Percentiles rank a stretch among this genome's conserved stretches.
Conservation (phyloP, 192 early-diverging fungal species). For the Coemansia sp. region DNA sequence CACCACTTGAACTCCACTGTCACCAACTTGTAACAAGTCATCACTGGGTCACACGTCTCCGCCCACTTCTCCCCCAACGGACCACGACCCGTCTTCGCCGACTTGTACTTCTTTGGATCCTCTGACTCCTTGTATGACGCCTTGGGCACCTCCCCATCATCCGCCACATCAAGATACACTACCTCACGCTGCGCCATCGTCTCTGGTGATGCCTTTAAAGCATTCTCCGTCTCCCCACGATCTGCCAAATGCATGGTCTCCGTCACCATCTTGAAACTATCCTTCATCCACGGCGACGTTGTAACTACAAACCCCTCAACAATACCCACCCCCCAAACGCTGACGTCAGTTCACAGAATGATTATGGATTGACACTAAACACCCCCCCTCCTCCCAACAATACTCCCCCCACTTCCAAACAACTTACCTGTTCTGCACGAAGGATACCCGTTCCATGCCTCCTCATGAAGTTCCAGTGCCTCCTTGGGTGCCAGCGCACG, state of each 20-base stretch:
- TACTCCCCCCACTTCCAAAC: too few relatives aligned
- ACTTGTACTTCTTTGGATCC: slow-evolving; percentile 60
- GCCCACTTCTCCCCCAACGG: slow-evolving; percentile 59
- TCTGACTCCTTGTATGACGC: slow-evolving; percentile 55
- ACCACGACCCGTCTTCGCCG: slow-evolving; percentile 63
- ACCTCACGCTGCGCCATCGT: slow-evolving; percentile 60
- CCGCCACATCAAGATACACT: slow-evolving; percentile 60
- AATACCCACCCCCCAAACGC: too few relatives aligned
- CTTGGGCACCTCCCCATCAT: slow-evolving; percentile 51
- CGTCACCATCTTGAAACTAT: slow-evolving; percentile 63
- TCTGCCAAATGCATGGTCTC: slow-evolving; percentile 69
- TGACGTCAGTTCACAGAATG: not conserved
- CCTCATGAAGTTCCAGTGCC: slow-evolving; percentile 65
- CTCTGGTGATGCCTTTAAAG: slow-evolving; percentile 37
- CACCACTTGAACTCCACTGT: slow-evolving; percentile 75
- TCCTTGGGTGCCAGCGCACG: slow-evolving; percentile 59
- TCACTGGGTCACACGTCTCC: slow-evolving; percentile 60
- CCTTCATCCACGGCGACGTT: slow-evolving; percentile 66
- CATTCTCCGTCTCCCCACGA: slow-evolving; percentile 67
- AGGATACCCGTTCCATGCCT: slow-evolving; percentile 81
- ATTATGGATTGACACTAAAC: not conserved
- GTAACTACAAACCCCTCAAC: slow-evolving; percentile 10
- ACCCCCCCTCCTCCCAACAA: too few relatives aligned
- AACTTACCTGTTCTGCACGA: slow-evolving; percentile 52
- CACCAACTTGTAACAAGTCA: slow-evolving; percentile 80